Conservation (phyloP, 2,329 filamentous ascomycete species). For the Trichoderma semiorbis region DNA sequence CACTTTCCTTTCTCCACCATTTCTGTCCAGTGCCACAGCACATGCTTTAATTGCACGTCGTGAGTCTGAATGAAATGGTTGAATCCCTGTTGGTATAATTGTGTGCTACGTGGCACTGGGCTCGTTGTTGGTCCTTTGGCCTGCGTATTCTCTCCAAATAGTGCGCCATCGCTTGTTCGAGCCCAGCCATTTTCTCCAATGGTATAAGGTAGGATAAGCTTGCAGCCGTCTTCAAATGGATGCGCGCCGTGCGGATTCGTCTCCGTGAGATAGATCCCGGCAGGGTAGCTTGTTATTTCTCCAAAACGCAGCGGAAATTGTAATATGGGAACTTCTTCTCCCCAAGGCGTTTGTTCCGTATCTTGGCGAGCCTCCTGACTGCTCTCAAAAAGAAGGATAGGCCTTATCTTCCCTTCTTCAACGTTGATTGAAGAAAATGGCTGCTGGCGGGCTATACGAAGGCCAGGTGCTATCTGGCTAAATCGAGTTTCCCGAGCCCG, state of each 20-base stretch:
- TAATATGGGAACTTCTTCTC: neutral
- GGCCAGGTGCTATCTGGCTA: neutral
- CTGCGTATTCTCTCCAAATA: slow-evolving; percentile 7
- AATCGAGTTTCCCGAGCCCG: neutral
- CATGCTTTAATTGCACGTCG: slow-evolving; percentile 12
- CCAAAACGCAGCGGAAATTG: neutral
- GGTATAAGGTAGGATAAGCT: slow-evolving; percentile 2
- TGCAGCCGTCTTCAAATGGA: slow-evolving; percentile 13
- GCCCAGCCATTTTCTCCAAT: slow-evolving; percentile 7
- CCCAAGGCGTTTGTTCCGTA: neutral
- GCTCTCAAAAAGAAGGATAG: slow-evolving; percentile 7
- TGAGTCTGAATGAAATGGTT: slow-evolving; percentile 12
- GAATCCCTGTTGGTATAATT: slow-evolving; percentile 2
- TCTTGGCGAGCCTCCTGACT: slow-evolving; percentile 3
- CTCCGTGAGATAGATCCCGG: slow-evolving; percentile 4
- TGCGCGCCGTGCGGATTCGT: neutral
- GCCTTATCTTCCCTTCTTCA: neutral
- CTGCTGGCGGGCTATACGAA: slow-evolving; percentile 7
- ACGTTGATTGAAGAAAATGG: slow-evolving; percentile 1
- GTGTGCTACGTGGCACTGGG: neutral
- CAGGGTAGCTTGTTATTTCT: neutral
- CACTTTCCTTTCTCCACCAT: slow-evolving; percentile 12
- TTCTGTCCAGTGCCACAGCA: slow-evolving; percentile 2
- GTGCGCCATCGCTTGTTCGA: slow-evolving; percentile 8
- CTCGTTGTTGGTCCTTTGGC: neutral